Evolutionary conservation across 495 filamentous ascomycete genomes (phyloP).

Genomic region (Penicillium mononematosum): DNA sequence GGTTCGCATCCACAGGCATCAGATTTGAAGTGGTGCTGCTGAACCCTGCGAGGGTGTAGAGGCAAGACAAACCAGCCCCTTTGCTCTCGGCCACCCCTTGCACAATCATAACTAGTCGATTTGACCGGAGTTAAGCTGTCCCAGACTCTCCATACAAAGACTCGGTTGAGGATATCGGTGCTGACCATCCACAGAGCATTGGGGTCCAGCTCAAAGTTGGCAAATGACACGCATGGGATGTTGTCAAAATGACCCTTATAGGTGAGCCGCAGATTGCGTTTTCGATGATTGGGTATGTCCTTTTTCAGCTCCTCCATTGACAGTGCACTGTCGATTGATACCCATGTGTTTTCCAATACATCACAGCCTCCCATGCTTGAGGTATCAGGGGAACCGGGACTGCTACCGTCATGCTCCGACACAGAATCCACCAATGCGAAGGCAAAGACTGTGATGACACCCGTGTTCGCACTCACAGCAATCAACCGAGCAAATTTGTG

Average conservation of each 20-base stretch:
- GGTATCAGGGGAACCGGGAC: constrained; percentile 10
- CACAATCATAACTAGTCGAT: constrained; percentile 31
- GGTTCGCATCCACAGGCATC: constrained; percentile 50
- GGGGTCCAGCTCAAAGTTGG: constrained; percentile 59
- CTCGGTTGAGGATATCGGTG: constrained; percentile 66
- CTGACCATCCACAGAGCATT: constrained; percentile 70
- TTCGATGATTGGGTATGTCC: constrained; percentile 36
- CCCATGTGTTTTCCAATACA: constrained; percentile 39
- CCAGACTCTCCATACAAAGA: constrained; percentile 69
- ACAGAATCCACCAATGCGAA: constrained; percentile 58
- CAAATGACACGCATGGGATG: constrained; percentile 76
- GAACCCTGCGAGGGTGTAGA: constrained; percentile 50
- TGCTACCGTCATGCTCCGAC: constrained; percentile 21
- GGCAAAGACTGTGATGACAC: constrained; percentile 67
- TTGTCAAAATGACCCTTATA: constrained; percentile 57
- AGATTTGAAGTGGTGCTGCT: constrained; percentile 26
- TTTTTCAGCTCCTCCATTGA: constrained; percentile 31
- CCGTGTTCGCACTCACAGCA: constrained; percentile 74
- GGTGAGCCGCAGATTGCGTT: constrained; percentile 39
- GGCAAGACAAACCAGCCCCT: constrained; percentile 53
- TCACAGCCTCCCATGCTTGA: constrained; percentile 25
- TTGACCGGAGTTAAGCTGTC: constrained; percentile 31
- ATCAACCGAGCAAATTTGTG: constrained; percentile 76
- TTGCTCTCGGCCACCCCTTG: constrained; percentile 14
- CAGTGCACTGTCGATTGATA: constrained; percentile 28